Base-by-base conservation (phyloP, 176 grass and related monocot species). In the Musa itinerans region DNA sequence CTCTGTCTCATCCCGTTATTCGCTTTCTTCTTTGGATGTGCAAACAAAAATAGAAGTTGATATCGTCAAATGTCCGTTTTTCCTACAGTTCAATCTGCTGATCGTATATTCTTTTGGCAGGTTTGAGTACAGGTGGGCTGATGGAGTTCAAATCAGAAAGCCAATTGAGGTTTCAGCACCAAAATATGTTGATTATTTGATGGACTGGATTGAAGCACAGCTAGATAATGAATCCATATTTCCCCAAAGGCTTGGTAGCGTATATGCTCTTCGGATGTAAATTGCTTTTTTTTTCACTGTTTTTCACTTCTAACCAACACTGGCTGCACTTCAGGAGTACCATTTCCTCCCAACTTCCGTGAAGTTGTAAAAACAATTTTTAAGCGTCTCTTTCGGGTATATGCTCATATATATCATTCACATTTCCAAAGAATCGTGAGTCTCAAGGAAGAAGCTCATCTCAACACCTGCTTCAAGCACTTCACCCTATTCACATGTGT, bases 401-500 rank as follows among this genome's bases (percentile, higher is more conserved):
- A 99, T 53, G 90, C 86, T 0, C 95, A 92, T 75, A 93, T 98
- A 7, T 98, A 98, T 72, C 95, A 93, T 79, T 91, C 90, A 0
- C 95, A 98, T 50, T 93, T 98, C 43, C 90, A 93, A 71, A 84
- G 80, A 82, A 91, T 98, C 57, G 71, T 89, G 8, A 98, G 73
- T 59, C 95, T 98, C 76, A 81, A 98, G 78, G 95, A 93, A 85
- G 88, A 89, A 78, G 88, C 90, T 27, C 95, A 98, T 81, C 95
- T 98, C 54, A 98, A 91, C 66, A 98, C 90, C 64, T 98, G 95
- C 90, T 98, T 98, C 90, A 98, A 91, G 83, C 95, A 98, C 73
- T 94, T 98, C 83, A 81, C 81, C 21, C 78, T 92, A 11, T 99
- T 99, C 78, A 92, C 88, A 82, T 81, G 74, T 84, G 95, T 99